A percentile compares a stretch with the other conserved stretches of the same genome.
phyloP scores from a whole-genome alignment of 805 yeast genomes.

The Wickerhamiella domercqiae region DNA sequence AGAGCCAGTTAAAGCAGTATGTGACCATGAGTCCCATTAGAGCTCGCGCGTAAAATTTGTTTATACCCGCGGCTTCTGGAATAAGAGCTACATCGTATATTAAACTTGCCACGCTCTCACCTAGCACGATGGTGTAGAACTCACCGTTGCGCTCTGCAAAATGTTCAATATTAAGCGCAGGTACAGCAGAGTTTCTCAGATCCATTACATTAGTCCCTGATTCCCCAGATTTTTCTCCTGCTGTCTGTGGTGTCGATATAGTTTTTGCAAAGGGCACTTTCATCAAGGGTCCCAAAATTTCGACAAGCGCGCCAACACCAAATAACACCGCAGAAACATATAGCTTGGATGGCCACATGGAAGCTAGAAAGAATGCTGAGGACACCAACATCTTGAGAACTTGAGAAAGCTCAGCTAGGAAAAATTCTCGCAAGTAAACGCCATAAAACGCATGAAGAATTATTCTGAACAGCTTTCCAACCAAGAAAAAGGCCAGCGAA shows the following conservation, averaged over 20 bases:
- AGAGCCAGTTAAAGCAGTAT: constrained; percentile 5
- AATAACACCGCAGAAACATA: constrained; percentile 2
- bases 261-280: not conserved
- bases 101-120: constrained; percentile 6
- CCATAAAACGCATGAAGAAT: constrained; percentile 5
- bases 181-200: not conserved
- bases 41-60: constrained; percentile 6
- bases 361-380: constrained; percentile 3
- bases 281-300: constrained; percentile 1
- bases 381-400: constrained; percentile 4
- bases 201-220: not conserved
- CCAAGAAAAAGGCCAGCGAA: constrained; percentile 4
- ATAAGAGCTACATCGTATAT: constrained; percentile 2
- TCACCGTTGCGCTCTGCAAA: constrained; percentile 4
- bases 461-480: constrained; percentile 5
- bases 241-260: not conserved
- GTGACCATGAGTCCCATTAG: constrained; percentile 5
- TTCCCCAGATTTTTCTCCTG: not conserved
- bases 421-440: constrained; percentile 1
- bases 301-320: constrained; percentile 5
- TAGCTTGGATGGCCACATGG: constrained; percentile 4
- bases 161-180: constrained; percentile 5
- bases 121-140: constrained; percentile 5
- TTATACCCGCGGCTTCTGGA: constrained; percentile 4
- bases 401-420: not conserved